phyloP scores from a whole-genome alignment of 352 stramenopile genomes.

The Phytopythium litorale region DNA sequence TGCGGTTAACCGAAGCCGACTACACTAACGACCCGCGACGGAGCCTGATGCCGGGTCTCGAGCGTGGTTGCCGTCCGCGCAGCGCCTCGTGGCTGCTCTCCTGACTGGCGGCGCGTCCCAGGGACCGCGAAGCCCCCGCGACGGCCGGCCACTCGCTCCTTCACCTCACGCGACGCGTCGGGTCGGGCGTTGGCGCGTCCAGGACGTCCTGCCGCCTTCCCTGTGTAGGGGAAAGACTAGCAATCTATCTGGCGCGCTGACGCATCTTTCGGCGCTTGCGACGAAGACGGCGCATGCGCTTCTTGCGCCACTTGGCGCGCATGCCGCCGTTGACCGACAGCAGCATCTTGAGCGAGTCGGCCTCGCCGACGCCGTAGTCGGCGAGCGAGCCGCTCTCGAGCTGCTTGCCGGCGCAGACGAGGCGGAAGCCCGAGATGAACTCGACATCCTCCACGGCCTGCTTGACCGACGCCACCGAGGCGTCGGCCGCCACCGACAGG shows the following conservation, averaged over 20 bases:
- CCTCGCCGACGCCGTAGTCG: constrained; percentile 91
- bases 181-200: constrained; percentile 4
- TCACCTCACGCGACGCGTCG: neutral
- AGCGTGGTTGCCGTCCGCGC: neutral
- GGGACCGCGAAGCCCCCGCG: neutral
- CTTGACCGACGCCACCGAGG: constrained; percentile 91
- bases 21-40: constrained; percentile 1
- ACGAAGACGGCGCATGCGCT: constrained; percentile 97
- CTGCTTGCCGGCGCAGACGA: constrained; percentile 85
- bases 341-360: constrained; percentile 91
- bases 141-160: neutral
- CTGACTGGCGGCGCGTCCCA: neutral
- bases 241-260: constrained; percentile 96
- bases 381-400: constrained; percentile 82
- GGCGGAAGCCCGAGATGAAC: constrained; percentile 92
- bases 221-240: neutral
- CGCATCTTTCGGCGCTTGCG: constrained; percentile 99
- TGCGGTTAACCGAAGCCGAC: neutral
- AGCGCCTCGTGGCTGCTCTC: neutral
- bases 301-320: constrained; percentile 98
- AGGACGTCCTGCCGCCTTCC: constrained; percentile 4
- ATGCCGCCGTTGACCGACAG: constrained; percentile 92
- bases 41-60: neutral
- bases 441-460: constrained; percentile 93
- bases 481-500: constrained; percentile 75